Evolutionary conservation across 148 eudicot genomes (phyloP), one percentile per base, ranked within the genome.

Genomic region (Camellia japonica): DNA sequence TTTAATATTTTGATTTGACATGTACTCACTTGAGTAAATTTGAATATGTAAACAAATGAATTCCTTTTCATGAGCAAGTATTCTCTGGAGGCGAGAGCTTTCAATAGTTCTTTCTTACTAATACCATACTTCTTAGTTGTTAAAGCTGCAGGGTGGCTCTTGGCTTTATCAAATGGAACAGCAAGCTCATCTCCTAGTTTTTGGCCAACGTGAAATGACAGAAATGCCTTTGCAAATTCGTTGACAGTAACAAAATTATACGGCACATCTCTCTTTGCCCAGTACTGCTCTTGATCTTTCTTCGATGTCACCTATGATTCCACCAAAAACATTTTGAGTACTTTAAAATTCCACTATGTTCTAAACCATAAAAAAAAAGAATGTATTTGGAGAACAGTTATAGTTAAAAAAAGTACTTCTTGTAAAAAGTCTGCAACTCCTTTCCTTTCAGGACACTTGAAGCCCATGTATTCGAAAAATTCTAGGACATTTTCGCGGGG

Each of bases 391-490:
- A 68, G 61, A 68, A 60, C 43, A 12, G 44, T n/a, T 61, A 7
- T 6, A 43, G 68, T 10, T 65, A 8, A 66, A 23, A 20, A 49
- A 66, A 49, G 56, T 81, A 81, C 83, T 54, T 81, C 83, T 81
- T 81, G 80, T 60, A 81, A 69, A 30, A 81, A 81, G 70, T 81
- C 83, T n/a, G 83, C 80, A 41, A 70, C 83, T 68, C 83, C 83
- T 76, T 81, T 81, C 66, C 83, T 68, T 6, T 70, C 61, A 5
- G 83, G 80, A 60, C 83, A 81, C 54, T 69, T 68, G 63, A 81
- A 81, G 38, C 83, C 83, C 80, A 75, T 69, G 30, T 14, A 30
- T 63, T 68, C 79, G 61, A 81, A 81, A 47, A 81, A 81, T 41
- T 68, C 79, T 1, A 81, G 80, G 8, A 76, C 75, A 3, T 38